phyloP scores from a whole-genome alignment of 345 rosid genomes.

The Raphanus sativus region DNA sequence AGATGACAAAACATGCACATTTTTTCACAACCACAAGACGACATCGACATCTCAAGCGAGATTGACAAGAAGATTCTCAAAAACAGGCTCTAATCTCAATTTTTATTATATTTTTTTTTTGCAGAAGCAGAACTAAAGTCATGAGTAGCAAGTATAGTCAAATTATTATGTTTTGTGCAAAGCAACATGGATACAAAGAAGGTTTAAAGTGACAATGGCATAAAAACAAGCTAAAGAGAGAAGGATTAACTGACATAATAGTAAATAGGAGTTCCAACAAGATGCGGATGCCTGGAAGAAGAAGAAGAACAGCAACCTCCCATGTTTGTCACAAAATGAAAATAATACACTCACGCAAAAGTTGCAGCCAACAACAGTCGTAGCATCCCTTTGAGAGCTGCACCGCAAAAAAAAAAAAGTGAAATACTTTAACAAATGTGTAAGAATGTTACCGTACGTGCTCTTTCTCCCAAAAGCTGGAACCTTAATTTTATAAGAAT shows the following conservation, averaged over 20 bases:
- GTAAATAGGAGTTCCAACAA: slow-evolving; percentile 75
- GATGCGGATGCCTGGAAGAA: slow-evolving; percentile 74
- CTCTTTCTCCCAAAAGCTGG: background rate
- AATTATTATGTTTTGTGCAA: background rate
- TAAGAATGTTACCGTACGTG: background rate
- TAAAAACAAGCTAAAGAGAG: background rate
- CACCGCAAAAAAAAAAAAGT: background rate
- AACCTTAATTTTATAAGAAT: background rate
- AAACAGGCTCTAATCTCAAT: too few species aligned
- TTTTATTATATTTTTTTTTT: too few species aligned
- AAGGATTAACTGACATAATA: slow-evolving; percentile 62
- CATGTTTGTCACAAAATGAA: slow-evolving; percentile 41
- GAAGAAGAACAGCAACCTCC: slow-evolving; percentile 94
- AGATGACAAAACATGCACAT: background rate
- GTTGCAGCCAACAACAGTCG: background rate
- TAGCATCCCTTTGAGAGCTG: background rate
- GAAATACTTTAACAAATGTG: background rate
- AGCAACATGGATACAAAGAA: background rate
- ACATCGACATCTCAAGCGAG: too few species aligned
- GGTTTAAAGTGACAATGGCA: background rate
- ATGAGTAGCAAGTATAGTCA: background rate
- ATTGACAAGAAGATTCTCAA: too few species aligned
- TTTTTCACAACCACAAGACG: too few species aligned
- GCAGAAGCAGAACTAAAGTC: background rate
- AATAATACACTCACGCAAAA: background rate